Conservation (phyloP, 768 basidiomycete genomes). For the Auriscalpium microsporum region DNA sequence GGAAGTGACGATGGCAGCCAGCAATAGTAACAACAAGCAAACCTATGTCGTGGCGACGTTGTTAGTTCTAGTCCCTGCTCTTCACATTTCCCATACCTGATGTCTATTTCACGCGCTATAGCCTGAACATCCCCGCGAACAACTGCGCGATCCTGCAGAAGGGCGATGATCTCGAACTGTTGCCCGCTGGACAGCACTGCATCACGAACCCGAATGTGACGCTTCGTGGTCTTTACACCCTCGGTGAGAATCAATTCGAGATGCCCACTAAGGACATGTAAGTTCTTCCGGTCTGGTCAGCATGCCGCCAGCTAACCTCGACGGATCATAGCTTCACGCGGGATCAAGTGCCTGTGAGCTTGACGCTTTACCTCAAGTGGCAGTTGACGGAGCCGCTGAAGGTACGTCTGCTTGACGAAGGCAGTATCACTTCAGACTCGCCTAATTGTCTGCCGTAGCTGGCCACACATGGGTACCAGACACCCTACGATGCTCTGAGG, state of each 20-base stretch:
- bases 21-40: conserved; percentile 35
- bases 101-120: conserved; percentile 19
- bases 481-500: conserved; percentile 68
- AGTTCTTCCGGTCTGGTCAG: conserved; percentile 17
- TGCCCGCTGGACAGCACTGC: conserved; percentile 76
- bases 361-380: conserved; percentile 82
- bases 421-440: not conserved
- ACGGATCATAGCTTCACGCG: conserved; percentile 54
- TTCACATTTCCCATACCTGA: not conserved
- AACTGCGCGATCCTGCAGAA: conserved; percentile 82
- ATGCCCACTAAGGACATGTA: conserved; percentile 86
- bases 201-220: conserved; percentile 82
- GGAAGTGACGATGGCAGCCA: conserved; percentile 72
- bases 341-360: conserved; percentile 78
- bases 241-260: conserved; percentile 78
- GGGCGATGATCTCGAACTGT: conserved; percentile 69
- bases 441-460: conserved; percentile 30
- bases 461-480: conserved; percentile 76
- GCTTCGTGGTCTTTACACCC: conserved; percentile 68
- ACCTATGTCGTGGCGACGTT: conserved; percentile 77
- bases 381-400: conserved; percentile 45
- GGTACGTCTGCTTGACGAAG: conserved; percentile 15
- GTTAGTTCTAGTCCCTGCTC: conserved; percentile 30
- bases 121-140: conserved; percentile 76
- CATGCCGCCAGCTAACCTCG: not conserved